Base-by-base conservation (phyloP, 805 yeast species). In the Schizosaccharomyces osmophilus region DNA sequence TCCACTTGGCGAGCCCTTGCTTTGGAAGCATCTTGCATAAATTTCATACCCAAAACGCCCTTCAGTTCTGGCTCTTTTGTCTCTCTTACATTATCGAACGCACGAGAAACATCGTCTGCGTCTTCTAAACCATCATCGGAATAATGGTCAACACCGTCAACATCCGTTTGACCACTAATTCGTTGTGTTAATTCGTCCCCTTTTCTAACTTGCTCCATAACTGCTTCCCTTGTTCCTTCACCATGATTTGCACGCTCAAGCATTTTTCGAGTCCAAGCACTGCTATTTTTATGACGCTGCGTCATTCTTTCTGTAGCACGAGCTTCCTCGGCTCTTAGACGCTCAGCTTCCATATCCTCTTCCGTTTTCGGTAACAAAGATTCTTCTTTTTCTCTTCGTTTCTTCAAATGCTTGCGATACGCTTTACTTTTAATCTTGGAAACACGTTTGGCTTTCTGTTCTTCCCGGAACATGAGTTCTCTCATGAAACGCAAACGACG, bases 401-500 rank as follows among this genome's bases (percentile, higher is more conserved):
- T 85, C 78, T 89, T 87, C 68, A 85, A 82, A 61, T 89, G 84
- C 69, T 85, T 84, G 67, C 86, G 85, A 72, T 82, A 93, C 1
- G 87, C 78, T 72, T 90, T 93, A 48, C 96, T 87, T 72, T 93
- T 93, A 72, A 93, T 93, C 74, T 90, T 93, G 75, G 90, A 90
- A 68, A 93, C 78, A 67, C 98, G 79, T 72, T 81, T 88, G 9
- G 97, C 89, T 68, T 86, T 83, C 69, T 83, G 80, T 74, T 90
- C 97, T 68, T 90, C 97, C 67, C 97, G 79, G 74, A 88, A 93
- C 95, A 90, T 87, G 64, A 90, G 78, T 69, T 93, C 98, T 65
- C 98, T 79, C 96, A 88, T 87, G 68, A 85, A 73, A 66, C 97
- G 79, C 66, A 90, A 77, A 72, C 90, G 95, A 63, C 81, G 79